Evolutionary conservation across 2,329 filamentous ascomycete species (phyloP).

Genomic region (Fusarium sp.): DNA sequence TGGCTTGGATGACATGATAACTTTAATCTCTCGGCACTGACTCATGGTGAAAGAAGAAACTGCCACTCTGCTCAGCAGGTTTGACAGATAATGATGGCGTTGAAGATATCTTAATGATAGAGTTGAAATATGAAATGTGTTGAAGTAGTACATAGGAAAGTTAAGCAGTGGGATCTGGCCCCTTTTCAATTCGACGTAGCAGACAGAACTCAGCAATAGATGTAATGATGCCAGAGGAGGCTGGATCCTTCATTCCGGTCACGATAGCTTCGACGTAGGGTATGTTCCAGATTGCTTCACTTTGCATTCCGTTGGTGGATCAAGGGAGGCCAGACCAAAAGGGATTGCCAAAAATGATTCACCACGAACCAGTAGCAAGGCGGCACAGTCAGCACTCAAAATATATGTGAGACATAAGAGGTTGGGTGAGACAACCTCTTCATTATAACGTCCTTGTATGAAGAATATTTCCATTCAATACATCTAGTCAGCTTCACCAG

Average conservation of each 20-base stretch:
- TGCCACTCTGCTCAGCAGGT: conserved; percentile 20
- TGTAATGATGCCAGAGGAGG: conserved; percentile 17
- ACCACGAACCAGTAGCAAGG: neutral
- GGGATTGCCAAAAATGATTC: neutral
- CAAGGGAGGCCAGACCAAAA: conserved; percentile 22
- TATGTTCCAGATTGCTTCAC: conserved; percentile 26
- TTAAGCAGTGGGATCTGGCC: neutral
- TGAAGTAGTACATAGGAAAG: rapidly evolving
- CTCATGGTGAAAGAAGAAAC: conserved; percentile 18
- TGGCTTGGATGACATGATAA: conserved; percentile 26
- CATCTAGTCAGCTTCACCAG: conserved; percentile 21
- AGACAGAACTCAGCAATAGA: neutral
- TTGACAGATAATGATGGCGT: neutral
- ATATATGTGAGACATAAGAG: conserved; percentile 6
- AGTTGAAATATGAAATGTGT: neutral
- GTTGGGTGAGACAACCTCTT: conserved; percentile 4
- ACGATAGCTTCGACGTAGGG: conserved; percentile 1
- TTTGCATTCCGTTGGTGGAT: conserved; percentile 35
- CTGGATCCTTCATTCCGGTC: conserved; percentile 35
- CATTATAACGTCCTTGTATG: conserved; percentile 4
- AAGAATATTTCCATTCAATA: conserved; percentile 3
- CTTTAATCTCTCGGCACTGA: conserved; percentile 30
- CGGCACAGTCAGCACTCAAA: neutral
- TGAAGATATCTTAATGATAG: neutral
- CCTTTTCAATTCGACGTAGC: conserved; percentile 23